Evolutionary conservation across 2,329 filamentous ascomycete genomes (phyloP), one percentile per base, ranked within the genome.

Genomic region (Phyllosticta citribraziliensis): DNA sequence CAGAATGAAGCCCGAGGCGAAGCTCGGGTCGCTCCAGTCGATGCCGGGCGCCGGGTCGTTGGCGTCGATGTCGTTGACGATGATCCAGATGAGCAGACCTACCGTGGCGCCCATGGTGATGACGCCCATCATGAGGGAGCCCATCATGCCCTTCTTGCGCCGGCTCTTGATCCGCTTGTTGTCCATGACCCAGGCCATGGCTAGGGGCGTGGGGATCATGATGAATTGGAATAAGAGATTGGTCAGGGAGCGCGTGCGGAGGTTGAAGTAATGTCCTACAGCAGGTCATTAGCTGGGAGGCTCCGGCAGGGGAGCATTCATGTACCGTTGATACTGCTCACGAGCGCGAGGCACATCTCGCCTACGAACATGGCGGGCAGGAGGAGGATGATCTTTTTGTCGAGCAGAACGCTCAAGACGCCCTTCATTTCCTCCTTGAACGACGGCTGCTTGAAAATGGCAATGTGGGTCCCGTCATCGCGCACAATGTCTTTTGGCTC

Each of bases 401-500:
- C 62, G 9, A 52, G 63, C 20, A 66, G 60, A 27, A 63, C 47
- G 3, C 35, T 50, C 20, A 63, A 22, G 17, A 66, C 30, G 19
- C 63, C 64, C 22, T 62, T 64, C 54, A 66, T 33, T 51, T 67
- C 66, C 2, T 60, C 50, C 60, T 56, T 59, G 52, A 67, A 55
- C 4, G 51, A 54, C 9, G 63, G 50, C 22, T 61, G 47, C 27
- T 61, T 54, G 64, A 67, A 67, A 51, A 67, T 64, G 52, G 66
- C 65, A 33, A 67, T 63, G 56, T 67, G 65, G 10, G 64, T 65
- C 10, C 66, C 66, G 52, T 67, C 66, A 50, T 67, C 65, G 19
- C 66, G 62, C 5, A 67, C 62, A 14, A 67, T 60, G 17, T 66
- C 62, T 35, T 57, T 57, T 4, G 66, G 66, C 17, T 63, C 60